Conservation (phyloP, 768 basidiomycete species). For the Amanita polypyramis region DNA sequence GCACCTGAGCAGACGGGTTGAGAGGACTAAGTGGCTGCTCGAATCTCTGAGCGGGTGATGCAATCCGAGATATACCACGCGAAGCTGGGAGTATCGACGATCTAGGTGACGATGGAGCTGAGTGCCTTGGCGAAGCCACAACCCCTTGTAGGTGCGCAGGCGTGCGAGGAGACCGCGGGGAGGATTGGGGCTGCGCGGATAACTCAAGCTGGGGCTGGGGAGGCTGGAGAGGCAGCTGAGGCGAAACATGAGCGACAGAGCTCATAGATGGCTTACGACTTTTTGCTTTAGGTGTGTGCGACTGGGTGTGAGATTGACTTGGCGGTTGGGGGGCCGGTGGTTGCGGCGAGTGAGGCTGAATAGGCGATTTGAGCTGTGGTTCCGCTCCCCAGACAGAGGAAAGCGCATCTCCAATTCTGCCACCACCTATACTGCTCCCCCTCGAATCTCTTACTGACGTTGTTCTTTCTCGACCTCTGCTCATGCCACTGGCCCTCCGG, state of each 20-base stretch:
- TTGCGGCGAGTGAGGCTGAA: slow-evolving; percentile 3
- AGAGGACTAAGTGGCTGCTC: slow-evolving; percentile 22
- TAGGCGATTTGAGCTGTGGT: slow-evolving; percentile 7
- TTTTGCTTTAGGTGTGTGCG: slow-evolving; percentile 2
- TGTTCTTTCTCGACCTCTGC: not conserved
- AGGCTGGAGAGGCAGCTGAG: not conserved
- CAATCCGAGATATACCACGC: slow-evolving; percentile 11
- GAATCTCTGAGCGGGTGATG: slow-evolving; percentile 15
- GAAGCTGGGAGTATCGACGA: not conserved
- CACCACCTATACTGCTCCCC: slow-evolving; percentile 6
- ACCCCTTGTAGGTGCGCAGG: not conserved
- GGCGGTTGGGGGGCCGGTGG: slow-evolving; percentile 6
- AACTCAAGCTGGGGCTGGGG: not conserved
- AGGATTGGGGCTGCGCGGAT: not conserved
- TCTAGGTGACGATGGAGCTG: not conserved
- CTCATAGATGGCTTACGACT: slow-evolving; percentile 3
- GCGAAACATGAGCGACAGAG: not conserved
- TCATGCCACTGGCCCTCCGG: not conserved
- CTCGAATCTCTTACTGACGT: slow-evolving; percentile 6
- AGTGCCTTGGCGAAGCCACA: not conserved
- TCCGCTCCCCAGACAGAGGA: slow-evolving; percentile 37
- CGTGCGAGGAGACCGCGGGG: not conserved
- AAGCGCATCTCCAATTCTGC: slow-evolving; percentile 31
- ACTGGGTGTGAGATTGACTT: not conserved
- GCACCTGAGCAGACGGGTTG: slow-evolving; percentile 21